Evolutionary conservation across 1,284 basidiomycete genomes (phyloP), one percentile per base, ranked within the genome.

Genomic region (Rhodotorula mucilaginosa): DNA sequence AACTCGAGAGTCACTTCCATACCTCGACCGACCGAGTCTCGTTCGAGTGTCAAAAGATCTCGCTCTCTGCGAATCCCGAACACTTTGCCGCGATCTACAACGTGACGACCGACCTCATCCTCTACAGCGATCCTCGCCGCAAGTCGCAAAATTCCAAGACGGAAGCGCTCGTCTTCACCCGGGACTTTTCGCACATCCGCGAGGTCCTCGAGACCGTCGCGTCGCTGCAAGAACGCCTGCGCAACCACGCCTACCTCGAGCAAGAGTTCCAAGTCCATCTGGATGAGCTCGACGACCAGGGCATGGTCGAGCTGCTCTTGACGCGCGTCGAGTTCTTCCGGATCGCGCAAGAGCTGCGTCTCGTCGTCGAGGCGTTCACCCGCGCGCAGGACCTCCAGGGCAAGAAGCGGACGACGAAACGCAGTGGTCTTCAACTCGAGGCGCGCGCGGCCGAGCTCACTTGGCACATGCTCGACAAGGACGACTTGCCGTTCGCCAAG

Each of bases 21-120:
- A 74, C 74, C 12, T 69, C 69, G 34, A 71, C 73, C 1, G 74
- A 72, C 82, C 84, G 94, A 39, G 85, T 94, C 61, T 85, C 88
- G 63, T 84, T 97, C 57, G 86, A 89, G 73, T 88, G 94, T 68
- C 94, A 93, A 1, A 88, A 89, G 46, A 89, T 97, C 80, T 90
- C 92, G 0, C 89, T 97, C n/a, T 88, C 90, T 12, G 95, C 95
- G 23, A 91, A 88, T 73, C 88, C 92, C 56, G 85, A 87, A 58
- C 92, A 97, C 79, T 98, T 94, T 82, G 86, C 89, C 72, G 89
- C 89, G 18, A 88, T 98, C 71, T 95, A 92, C 76, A 89, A 90
- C 79, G 88, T 97, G 73, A 89, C 97, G 74, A 93, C 91, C 12
- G 89, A 94, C 78, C 84, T 98, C 31, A 82, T 96, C 19, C 86